Base-by-base conservation (phyloP, 1,284 basidiomycete genomes). In the Sporisorium sorghi region DNA sequence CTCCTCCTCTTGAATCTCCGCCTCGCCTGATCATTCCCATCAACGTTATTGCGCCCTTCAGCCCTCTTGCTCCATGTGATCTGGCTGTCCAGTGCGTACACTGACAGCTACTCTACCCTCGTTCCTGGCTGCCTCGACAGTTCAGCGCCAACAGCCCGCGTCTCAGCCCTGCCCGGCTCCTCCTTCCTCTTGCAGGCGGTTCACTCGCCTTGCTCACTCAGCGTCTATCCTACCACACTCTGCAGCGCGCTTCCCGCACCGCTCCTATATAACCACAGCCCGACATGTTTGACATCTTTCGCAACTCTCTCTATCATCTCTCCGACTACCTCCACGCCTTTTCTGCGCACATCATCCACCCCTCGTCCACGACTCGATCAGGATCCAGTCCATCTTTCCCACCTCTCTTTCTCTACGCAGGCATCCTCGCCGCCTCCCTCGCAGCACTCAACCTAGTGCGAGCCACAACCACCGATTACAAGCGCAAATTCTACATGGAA, bases 261-360 rank as follows among this genome's bases (percentile, higher is more conserved):
- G 37, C 44, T 32, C 5, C 33, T 64, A 64, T 60, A 70, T 70
- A 70, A 1, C 8, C 1, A 28, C n/a, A n/a, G n/a, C 26, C 35
- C 53, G 50, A 12, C 37, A 70, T 64, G 67, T 28, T 64, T 30
- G 53, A 64, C 23, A 8, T 28, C 17, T 52, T 70, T 32, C 67
- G 60, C 61, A 49, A 48, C n/a, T 56, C 57, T 7, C 19, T 57
- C 10, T 49, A 60, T 17, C 48, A 42, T 40, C 52, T 64, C 26
- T 55, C 55, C 58, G 67, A 70, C 54, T 57, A 64, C 40, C 19
- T 70, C 0, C 43, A 59, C 61, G 57, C 53, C 44, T 64, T 64
- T 23, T 42, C 48, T 40, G 52, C 40, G 15, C 43, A 26, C 48
- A 26, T 26, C 37, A 17, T 23, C 37, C 44, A 12, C 32, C 17